A percentile compares a stretch with the other conserved stretches of the same genome.
phyloP scores from a whole-genome alignment of 2,329 filamentous ascomycete species.

The Rachicladosporium sp. region DNA sequence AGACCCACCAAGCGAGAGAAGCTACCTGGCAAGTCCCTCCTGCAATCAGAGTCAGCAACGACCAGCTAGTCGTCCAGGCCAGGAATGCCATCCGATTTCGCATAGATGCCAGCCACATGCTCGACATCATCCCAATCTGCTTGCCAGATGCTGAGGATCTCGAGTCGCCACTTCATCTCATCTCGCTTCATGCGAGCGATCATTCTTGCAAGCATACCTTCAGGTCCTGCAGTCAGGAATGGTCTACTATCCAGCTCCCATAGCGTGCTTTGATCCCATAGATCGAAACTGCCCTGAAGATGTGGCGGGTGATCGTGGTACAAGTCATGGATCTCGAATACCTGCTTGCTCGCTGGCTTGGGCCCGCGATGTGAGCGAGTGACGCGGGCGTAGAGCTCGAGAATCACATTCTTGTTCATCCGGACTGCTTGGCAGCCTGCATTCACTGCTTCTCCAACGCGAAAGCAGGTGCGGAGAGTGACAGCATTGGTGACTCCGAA shows the following conservation, averaged over 20 bases:
- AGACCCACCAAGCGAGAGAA: too few species aligned
- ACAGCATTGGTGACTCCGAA: constrained; percentile 37
- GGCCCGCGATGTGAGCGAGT: constrained; percentile 43
- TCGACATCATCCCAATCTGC: constrained; percentile 43
- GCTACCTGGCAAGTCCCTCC: too few species aligned
- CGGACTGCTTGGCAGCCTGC: constrained; percentile 35
- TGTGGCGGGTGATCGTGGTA: constrained; percentile 48
- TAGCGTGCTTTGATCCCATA: constrained; percentile 34
- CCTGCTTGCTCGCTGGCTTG: constrained; percentile 35
- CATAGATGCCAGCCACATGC: constrained; percentile 35
- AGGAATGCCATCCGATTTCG: neutral
- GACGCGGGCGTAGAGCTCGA: constrained; percentile 55
- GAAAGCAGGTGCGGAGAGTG: constrained; percentile 49
- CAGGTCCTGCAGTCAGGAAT: constrained; percentile 25
- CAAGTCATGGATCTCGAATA: constrained; percentile 53
- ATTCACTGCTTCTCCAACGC: constrained; percentile 48
- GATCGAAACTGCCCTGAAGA: constrained; percentile 33
- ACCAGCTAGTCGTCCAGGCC: too few species aligned
- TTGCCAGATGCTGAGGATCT: constrained; percentile 40
- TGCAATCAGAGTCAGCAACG: too few species aligned
- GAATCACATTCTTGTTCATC: constrained; percentile 35
- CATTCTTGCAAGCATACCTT: constrained; percentile 32
- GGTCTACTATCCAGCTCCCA: constrained; percentile 33
- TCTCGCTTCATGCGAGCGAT: constrained; percentile 38
- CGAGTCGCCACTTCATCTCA: constrained; percentile 30